phyloP scores from a whole-genome alignment of 805 yeast genomes.

The Nakazawaea peltata region DNA sequence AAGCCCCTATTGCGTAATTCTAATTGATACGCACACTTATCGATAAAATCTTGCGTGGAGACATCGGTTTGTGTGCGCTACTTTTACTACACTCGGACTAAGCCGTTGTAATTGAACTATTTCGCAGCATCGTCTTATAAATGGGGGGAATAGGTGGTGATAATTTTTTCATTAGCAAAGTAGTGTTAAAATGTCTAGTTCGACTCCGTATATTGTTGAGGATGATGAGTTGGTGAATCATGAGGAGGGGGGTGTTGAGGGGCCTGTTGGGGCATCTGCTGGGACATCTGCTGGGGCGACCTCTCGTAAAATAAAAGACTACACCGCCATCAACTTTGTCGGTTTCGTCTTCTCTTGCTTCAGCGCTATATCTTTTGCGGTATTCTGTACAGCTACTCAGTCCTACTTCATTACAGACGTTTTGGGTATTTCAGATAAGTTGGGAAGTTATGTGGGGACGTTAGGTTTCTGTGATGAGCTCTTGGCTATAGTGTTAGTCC shows the following conservation, averaged over 20 bases:
- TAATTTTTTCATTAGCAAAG: too few species aligned
- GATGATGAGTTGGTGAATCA: conserved; percentile 2
- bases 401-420: conserved; percentile 25
- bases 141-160: too few species aligned
- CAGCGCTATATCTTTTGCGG: conserved; percentile 18
- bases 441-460: conserved; percentile 39
- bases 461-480: conserved; percentile 55
- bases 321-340: conserved; percentile 17
- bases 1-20: too few species aligned
- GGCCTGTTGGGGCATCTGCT: too few species aligned
- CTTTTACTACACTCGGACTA: too few species aligned
- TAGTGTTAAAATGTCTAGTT: conserved; percentile 4
- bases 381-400: conserved; percentile 22
- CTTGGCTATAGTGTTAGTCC: conserved; percentile 42
- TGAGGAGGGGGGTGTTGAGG: too few species aligned
- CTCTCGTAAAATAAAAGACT: conserved; percentile 11
- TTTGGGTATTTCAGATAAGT: conserved; percentile 17
- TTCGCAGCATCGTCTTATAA: too few species aligned
- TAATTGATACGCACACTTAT: not conserved
- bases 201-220: conserved; percentile 2
- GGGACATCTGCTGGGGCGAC: too few species aligned
- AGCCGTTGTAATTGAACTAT: too few species aligned
- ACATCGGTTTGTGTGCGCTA: not conserved
- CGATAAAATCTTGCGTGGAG: not conserved
- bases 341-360: conserved; percentile 18